These are phyloP conservation scores for Linnemannia hyalina DNA, from an alignment of 192 early-diverging fungal species.

Conservation along the genomic window DNA sequence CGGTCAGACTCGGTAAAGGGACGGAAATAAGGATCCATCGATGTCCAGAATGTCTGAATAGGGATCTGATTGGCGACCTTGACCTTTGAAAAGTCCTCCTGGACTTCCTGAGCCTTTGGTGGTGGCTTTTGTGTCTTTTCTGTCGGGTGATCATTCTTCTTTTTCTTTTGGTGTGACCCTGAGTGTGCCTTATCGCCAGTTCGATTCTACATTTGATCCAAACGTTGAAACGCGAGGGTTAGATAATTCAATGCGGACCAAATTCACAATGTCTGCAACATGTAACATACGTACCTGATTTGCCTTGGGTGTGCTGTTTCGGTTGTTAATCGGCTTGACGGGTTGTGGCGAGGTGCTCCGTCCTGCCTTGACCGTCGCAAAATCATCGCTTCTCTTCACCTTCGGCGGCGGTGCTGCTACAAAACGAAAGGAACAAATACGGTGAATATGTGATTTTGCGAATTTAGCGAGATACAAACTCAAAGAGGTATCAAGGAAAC, in stretches of 20 bases:
- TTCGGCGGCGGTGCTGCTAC: conserved; percentile 10
- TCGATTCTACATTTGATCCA: conserved; percentile 12
- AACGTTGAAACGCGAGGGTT: background rate
- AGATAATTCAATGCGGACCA: background rate
- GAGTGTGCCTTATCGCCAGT: conserved; percentile 47
- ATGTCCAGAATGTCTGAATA: conserved; percentile 85
- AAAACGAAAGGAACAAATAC: background rate
- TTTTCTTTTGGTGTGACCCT: conserved; percentile 48
- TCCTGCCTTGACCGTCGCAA: conserved; percentile 29
- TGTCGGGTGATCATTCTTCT: conserved; percentile 30
- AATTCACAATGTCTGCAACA: background rate
- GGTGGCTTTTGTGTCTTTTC: conserved; percentile 51
- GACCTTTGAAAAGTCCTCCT: conserved; percentile 76
- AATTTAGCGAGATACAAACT: background rate
- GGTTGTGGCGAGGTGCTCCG: conserved; percentile 53
- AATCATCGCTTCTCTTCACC: conserved; percentile 48
- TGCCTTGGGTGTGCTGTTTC: conserved; percentile 37
- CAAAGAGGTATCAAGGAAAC: background rate
- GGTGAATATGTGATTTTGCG: background rate
- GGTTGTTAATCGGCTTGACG: conserved; percentile 23
- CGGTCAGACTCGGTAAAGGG: conserved; percentile 86
- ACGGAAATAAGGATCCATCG: conserved; percentile 88
- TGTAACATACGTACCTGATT: conserved; percentile 26
- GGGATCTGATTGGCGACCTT: conserved; percentile 81
- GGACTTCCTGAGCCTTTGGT: conserved; percentile 47